phyloP scores from a whole-genome alignment of 2,329 filamentous ascomycete species.

The Myriosclerotinia duriaeana region DNA sequence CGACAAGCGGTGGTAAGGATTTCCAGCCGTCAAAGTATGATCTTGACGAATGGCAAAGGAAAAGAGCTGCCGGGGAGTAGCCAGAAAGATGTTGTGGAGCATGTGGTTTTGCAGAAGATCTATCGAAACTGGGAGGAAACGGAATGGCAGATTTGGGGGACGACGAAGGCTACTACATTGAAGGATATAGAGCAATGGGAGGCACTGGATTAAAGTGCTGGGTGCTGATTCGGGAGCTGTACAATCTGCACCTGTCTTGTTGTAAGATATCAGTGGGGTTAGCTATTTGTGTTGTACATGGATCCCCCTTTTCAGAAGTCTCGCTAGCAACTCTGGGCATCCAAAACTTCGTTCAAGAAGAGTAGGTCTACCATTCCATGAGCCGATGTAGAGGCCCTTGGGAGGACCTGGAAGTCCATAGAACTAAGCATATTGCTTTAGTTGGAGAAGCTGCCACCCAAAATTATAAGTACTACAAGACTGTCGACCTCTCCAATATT shows the following conservation, averaged over 20 bases:
- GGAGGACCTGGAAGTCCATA: not conserved
- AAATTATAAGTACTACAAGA: not conserved
- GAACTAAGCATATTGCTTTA: not conserved
- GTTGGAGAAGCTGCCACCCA: not conserved
- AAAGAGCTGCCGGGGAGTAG: slow-evolving; percentile 49
- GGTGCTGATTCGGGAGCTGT: not conserved
- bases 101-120: slow-evolving; percentile 60
- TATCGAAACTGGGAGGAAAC: slow-evolving; percentile 46
- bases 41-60: slow-evolving; percentile 39
- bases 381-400: not conserved
- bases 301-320: not conserved
- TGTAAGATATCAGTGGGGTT: slow-evolving; percentile 4
- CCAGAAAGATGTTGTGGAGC: slow-evolving; percentile 59
- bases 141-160: slow-evolving; percentile 67
- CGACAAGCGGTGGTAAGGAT: slow-evolving; percentile 63
- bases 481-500: not conserved
- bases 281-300: not conserved
- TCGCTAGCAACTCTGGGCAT: not conserved
- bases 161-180: slow-evolving; percentile 54
- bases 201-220: not conserved
- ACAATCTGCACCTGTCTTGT: slow-evolving; percentile 2
- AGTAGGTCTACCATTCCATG: not conserved
- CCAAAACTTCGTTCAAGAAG: not conserved
- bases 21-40: slow-evolving; percentile 54
- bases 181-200: slow-evolving; percentile 30